phyloP scores from a whole-genome alignment of 2,329 filamentous ascomycete species.

The Colletotrichum sp. region DNA sequence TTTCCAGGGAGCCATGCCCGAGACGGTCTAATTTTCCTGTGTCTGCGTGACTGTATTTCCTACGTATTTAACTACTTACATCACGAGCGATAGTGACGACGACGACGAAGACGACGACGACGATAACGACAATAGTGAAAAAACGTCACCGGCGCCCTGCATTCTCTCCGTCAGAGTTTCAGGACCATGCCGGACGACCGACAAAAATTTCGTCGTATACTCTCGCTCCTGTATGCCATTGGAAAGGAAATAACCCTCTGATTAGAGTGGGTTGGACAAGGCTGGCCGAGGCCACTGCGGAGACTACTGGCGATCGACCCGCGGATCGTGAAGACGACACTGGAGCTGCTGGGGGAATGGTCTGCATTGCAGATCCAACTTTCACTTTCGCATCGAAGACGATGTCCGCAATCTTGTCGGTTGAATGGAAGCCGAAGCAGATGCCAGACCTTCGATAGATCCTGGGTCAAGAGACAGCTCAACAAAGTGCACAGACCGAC shows the following conservation, averaged over 20 bases:
- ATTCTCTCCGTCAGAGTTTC: neutral
- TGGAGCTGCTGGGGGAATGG: neutral
- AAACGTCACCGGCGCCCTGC: neutral
- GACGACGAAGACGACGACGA: too few species aligned
- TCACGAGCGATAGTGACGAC: too few species aligned
- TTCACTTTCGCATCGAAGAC: neutral
- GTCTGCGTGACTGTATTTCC: too few species aligned
- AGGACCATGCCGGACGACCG: neutral
- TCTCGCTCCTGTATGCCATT: neutral
- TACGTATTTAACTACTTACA: too few species aligned
- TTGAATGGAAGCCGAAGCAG: neutral
- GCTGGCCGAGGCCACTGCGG: neutral
- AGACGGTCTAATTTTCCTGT: too few species aligned
- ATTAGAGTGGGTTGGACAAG: neutral
- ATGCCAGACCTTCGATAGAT: neutral
- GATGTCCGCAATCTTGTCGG: neutral
- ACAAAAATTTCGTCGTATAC: neutral
- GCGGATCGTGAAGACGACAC: neutral
- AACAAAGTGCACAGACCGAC: neutral
- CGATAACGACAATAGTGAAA: too few species aligned
- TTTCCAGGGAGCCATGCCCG: too few species aligned
- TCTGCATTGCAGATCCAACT: neutral
- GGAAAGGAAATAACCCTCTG: neutral
- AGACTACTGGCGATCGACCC: neutral
- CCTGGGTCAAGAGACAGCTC: neutral